These are phyloP conservation scores for Trichosporon faecale DNA, from an alignment of 1,284 basidiomycete species.

Conservation along the genomic window DNA sequence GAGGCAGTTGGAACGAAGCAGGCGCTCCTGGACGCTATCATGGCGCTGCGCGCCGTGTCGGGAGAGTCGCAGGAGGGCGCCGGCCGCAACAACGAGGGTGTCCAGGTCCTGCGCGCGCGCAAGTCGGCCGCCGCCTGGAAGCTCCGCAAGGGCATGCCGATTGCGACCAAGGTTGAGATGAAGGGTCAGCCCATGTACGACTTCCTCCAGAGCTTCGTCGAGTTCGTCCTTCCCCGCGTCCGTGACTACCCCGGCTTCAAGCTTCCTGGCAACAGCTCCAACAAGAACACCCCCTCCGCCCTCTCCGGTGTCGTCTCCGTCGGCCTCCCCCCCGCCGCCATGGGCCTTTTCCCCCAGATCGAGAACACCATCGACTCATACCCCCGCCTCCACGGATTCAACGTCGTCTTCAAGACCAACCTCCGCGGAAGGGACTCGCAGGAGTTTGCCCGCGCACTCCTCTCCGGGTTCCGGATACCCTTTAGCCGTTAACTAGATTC, in stretches of 20 bases:
- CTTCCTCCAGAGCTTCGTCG: constrained; percentile 81
- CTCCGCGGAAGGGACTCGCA: constrained; percentile 78
- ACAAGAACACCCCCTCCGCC: constrained; percentile 62
- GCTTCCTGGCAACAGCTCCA: constrained; percentile 61
- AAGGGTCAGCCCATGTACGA: constrained; percentile 89
- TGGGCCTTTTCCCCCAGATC: constrained; percentile 90
- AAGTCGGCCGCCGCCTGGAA: constrained; percentile 80
- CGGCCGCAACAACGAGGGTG: constrained; percentile 66
- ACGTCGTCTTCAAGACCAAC: constrained; percentile 86
- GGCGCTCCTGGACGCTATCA: constrained; percentile 76
- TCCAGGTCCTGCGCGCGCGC: constrained; percentile 74
- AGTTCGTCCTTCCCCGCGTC: constrained; percentile 90
- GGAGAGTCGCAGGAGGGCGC: constrained; percentile 73
- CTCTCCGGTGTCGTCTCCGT: constrained; percentile 84
- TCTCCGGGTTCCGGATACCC: constrained; percentile 86
- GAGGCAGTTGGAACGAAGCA: constrained; percentile 71
- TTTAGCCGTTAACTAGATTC: constrained; percentile 56
- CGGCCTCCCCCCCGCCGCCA: constrained; percentile 77
- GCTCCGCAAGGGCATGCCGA: constrained; percentile 74
- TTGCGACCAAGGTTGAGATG: constrained; percentile 85
- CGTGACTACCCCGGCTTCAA: constrained; percentile 86
- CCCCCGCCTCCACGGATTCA: constrained; percentile 78
- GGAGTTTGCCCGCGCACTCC: constrained; percentile 73
- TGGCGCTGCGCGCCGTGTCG: constrained; percentile 81
- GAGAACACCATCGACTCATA: constrained; percentile 89